phyloP scores from a whole-genome alignment of 306 rosid genomes.

The Prunus davidiana region DNA sequence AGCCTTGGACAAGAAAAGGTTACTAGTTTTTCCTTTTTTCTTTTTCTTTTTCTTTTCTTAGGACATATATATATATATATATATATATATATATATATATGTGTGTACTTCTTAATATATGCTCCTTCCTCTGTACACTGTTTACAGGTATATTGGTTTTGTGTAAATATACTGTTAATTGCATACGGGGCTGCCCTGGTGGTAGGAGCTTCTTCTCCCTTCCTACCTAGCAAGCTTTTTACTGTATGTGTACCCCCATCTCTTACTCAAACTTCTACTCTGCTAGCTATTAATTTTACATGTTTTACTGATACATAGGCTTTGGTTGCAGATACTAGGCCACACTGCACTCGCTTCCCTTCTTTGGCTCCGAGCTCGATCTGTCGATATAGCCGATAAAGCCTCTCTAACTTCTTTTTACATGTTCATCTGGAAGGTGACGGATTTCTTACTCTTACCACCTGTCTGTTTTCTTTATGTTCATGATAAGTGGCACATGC shows the following conservation, averaged over 20 bases:
- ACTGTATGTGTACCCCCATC: background rate
- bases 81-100: too few species aligned
- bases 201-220: conserved; percentile 20
- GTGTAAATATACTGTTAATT: conserved; percentile 21
- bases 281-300: background rate
- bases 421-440: conserved; percentile 28
- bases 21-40: background rate
- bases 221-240: conserved; percentile 12
- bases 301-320: background rate
- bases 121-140: background rate
- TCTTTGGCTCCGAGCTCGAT: conserved; percentile 19
- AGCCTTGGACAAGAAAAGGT: conserved; percentile 23
- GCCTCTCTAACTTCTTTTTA: conserved; percentile 21
- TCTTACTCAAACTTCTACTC: background rate
- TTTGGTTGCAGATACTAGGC: conserved; percentile 8
- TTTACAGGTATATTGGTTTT: conserved; percentile 19
- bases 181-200: conserved; percentile 22
- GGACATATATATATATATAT: background rate
- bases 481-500: too few species aligned
- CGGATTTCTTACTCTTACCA: background rate
- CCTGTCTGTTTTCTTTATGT: too few species aligned
- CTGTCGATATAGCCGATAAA: conserved; percentile 14
- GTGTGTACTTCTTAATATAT: too few species aligned
- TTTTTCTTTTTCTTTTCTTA: background rate
- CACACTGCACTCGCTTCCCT: conserved; percentile 21